phyloP scores from a whole-genome alignment of 768 basidiomycete species.

The Serendipita sp. region DNA sequence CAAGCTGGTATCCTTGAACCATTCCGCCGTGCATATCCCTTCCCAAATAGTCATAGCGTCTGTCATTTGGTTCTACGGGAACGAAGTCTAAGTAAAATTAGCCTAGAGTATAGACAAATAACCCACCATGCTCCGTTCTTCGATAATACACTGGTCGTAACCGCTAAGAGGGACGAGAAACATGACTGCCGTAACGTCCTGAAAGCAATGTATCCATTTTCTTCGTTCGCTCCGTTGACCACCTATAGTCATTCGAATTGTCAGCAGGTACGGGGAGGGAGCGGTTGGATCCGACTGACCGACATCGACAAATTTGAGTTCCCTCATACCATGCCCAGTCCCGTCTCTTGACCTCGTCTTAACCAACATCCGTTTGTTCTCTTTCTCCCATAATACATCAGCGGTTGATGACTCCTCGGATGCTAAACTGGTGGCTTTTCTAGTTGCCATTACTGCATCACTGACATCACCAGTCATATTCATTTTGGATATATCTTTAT shows the following conservation, averaged over 20 bases:
- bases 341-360: too few relatives aligned
- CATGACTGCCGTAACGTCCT: slow-evolving; percentile 84
- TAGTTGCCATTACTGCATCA: too few relatives aligned
- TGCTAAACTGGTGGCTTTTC: too few relatives aligned
- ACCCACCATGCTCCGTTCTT: slow-evolving; percentile 78
- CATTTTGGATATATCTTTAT: too few relatives aligned
- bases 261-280: too few relatives aligned
- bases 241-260: slow-evolving; percentile 25
- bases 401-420: too few relatives aligned
- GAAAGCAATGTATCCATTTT: slow-evolving; percentile 93
- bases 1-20: slow-evolving; percentile 90
- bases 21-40: slow-evolving; percentile 92
- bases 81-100: slow-evolving; percentile 2
- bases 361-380: too few relatives aligned
- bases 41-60: slow-evolving; percentile 99
- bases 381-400: too few relatives aligned
- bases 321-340: slow-evolving; percentile 35
- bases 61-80: slow-evolving; percentile 84
- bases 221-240: slow-evolving; percentile 87
- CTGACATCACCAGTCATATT: too few relatives aligned
- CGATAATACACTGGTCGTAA: slow-evolving; percentile 87
- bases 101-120: neutral
- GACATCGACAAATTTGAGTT: slow-evolving; percentile 85
- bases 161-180: slow-evolving; percentile 86
- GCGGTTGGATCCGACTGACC: slow-evolving; percentile 12